Evolutionary conservation across 805 yeast genomes (phyloP), one percentile per base, ranked within the genome.

Genomic region (Diddensiella transvaalensis): DNA sequence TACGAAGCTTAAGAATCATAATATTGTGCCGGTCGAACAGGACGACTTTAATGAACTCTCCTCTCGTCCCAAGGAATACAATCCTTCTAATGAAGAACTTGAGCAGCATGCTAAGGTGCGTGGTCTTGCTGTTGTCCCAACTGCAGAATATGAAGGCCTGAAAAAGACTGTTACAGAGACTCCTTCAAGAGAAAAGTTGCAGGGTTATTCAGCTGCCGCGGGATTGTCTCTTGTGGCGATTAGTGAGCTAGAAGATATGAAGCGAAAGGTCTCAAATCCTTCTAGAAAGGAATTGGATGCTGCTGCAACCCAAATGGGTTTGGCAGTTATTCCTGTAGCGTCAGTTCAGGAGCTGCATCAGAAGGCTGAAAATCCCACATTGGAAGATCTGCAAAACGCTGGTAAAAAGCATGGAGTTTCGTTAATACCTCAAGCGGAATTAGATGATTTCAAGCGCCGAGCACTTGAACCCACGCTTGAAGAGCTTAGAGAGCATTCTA

Each of bases 251-350:
- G 47, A 52, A 13, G 47, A 39, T 5, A 33, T 47, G 55, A 26
- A 43, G 51, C 22, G 49, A 45, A 42, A 50, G 46, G 48, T 46
- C 2, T 17, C 36, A 3, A 51, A 52, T 11, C 61, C 68, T 2
- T 54, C 66, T 0, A 10, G n/a, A 17, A 60, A 62, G 48, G 67
- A 63, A 19, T 47, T 71, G 29, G 65, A 60, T 36, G 48, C 58
- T 3, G 58, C 50, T 24, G 69, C 72, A 11, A 53, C 54, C 11
- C 60, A 60, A 10, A 54, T 68, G 22, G 75, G 73, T 1, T 55
- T 70, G 47, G 57, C 53, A 3, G 59, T 72, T 3, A 46, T 73
- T 18, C 59, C 74, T 0, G 50, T 56, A 3, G 58, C 59, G 2
- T 72, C 71, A n/a, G 49, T 63, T 21, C 63, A 60, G 2, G 59